These are phyloP conservation scores for Quercus cerris DNA, from an alignment of 306 rosid genomes.

Conservation along the genomic window DNA sequence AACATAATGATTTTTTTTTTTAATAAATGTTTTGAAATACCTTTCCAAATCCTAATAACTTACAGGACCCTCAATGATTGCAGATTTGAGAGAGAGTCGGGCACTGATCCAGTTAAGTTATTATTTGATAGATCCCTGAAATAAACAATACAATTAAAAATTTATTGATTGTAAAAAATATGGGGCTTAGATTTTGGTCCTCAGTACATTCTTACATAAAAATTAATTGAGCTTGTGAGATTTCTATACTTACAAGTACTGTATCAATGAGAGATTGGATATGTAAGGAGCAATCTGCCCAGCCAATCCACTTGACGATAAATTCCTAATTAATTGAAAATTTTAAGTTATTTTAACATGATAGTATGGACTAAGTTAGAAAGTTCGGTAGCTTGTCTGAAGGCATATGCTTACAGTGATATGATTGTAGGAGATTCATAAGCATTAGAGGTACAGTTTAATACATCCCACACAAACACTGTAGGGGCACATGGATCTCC, in stretches of 20 bases:
- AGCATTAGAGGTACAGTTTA: constrained; percentile 33
- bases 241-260: constrained; percentile 39
- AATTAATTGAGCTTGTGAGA: no score
- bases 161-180: neutral
- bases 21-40: neutral
- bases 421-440: constrained; percentile 37
- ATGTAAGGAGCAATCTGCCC: constrained; percentile 40
- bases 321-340: constrained; percentile 22
- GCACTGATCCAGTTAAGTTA: constrained; percentile 39
- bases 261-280: constrained; percentile 35
- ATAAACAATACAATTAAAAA: constrained; percentile 16
- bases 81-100: constrained; percentile 35
- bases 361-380: no score
- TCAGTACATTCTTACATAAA: neutral
- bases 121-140: constrained; percentile 62
- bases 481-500: constrained; percentile 63
- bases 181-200: constrained; percentile 16
- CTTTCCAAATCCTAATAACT: constrained; percentile 7
- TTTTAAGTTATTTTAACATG: no score
- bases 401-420: constrained; percentile 39
- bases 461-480: constrained; percentile 47
- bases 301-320: constrained; percentile 41
- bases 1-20: neutral
- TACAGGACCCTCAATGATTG: constrained; percentile 34
- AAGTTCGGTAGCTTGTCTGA: neutral